phyloP scores from a whole-genome alignment of 495 filamentous ascomycete species.

The Annulohypoxylon maeteangense region DNA sequence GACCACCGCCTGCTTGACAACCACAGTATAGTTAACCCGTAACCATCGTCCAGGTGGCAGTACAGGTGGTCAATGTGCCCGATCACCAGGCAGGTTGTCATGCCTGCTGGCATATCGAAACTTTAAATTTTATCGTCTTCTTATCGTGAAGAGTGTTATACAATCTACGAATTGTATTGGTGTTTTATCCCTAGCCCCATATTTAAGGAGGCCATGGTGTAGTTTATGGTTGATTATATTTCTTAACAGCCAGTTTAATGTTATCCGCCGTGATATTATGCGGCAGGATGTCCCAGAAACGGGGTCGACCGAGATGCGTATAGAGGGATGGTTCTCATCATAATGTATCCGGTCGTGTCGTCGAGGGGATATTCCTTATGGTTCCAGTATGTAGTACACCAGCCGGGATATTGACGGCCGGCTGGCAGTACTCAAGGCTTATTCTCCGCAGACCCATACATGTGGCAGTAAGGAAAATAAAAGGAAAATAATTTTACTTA shows the following conservation, averaged over 20 bases:
- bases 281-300: neutral
- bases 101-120: neutral
- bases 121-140: neutral
- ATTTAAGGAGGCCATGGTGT: neutral
- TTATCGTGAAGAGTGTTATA: neutral
- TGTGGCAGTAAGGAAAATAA: constrained; percentile 24
- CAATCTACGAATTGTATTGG: neutral
- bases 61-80: neutral
- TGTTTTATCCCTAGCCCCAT: neutral
- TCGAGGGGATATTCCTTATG: neutral
- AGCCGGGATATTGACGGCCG: neutral
- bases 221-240: neutral
- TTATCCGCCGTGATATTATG: neutral
- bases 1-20: neutral
- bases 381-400: neutral
- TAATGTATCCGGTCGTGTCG: neutral
- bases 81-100: neutral
- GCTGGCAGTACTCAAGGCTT: neutral
- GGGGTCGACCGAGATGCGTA: neutral
- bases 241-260: neutral
- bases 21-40: neutral
- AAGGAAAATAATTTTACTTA: constrained; percentile 59
- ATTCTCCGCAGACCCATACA: neutral
- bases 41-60: neutral
- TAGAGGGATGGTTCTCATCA: neutral